These are phyloP conservation scores for Tetradesmus lagerheimii DNA, from an alignment of 139 green algal genomes.

Conservation along the genomic window DNA sequence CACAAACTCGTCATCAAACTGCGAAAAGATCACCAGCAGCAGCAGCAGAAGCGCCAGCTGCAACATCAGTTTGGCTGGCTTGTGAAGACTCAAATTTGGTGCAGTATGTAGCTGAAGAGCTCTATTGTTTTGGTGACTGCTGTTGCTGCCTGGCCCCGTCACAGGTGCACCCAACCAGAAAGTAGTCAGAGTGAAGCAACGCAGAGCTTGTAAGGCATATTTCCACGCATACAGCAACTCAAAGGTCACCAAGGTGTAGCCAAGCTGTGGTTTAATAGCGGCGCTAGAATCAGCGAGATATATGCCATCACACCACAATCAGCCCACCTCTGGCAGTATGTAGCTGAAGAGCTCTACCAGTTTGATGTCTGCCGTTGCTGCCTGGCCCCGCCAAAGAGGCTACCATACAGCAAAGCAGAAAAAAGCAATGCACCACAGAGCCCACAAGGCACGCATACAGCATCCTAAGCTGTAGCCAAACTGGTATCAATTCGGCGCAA, in stretches of 20 bases:
- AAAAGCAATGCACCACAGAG: too few relatives aligned
- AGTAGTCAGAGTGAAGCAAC: too few relatives aligned
- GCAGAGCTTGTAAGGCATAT: too few relatives aligned
- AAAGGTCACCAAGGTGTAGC: too few relatives aligned
- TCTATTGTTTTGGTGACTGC: constrained; percentile 52
- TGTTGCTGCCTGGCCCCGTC: constrained; percentile 47
- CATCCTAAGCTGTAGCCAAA: too few relatives aligned
- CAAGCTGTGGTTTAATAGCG: too few relatives aligned
- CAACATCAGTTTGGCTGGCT: neutral
- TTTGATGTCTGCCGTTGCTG: constrained; percentile 38
- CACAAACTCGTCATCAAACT: constrained; percentile 72
- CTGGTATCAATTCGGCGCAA: too few relatives aligned
- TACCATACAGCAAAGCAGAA: too few relatives aligned
- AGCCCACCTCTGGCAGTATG: constrained; percentile 49
- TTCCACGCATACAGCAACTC: too few relatives aligned
- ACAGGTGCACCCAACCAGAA: constrained; percentile 71
- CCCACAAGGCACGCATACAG: too few relatives aligned
- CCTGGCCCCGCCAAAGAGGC: constrained; percentile 61
- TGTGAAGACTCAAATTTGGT: too few relatives aligned
- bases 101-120: constrained; percentile 64
- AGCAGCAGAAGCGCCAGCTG: neutral
- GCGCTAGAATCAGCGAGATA: too few relatives aligned
- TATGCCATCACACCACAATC: neutral
- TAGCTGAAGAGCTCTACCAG: constrained; percentile 66
- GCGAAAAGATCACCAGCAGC: neutral